These are phyloP conservation scores for Kodamaea ohmeri DNA, from an alignment of 1,139 yeast species.

Conservation along the genomic window DNA sequence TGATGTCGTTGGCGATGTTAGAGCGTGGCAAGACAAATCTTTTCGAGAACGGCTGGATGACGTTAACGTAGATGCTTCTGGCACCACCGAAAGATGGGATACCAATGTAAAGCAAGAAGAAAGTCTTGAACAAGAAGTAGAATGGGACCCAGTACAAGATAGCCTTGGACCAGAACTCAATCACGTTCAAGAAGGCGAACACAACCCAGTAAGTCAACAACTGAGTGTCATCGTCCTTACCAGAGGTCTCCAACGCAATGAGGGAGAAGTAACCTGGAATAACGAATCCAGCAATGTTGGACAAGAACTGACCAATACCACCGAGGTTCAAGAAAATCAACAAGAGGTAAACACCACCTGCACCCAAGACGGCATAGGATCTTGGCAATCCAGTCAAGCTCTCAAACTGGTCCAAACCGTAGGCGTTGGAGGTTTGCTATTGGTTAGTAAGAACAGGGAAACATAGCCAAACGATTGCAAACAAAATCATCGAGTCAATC, in stretches of 20 bases:
- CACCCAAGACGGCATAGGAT: conserved; percentile 76
- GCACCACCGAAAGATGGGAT: conserved; percentile 91
- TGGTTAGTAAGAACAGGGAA: conserved; percentile 18
- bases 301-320: conserved; percentile 88
- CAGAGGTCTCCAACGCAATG: conserved; percentile 71
- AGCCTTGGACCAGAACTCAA: conserved; percentile 95
- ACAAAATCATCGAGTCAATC: neutral
- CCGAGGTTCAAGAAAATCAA: conserved; percentile 86
- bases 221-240: conserved; percentile 75
- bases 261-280: conserved; percentile 90
- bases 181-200: conserved; percentile 81
- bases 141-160: conserved; percentile 94
- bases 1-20: conserved; percentile 29
- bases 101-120: conserved; percentile 83
- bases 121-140: conserved; percentile 90
- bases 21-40: conserved; percentile 43
- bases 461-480: too few species aligned
- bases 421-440: conserved; percentile 40
- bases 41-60: conserved; percentile 73
- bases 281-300: conserved; percentile 88
- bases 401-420: conserved; percentile 56
- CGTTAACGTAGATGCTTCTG: conserved; percentile 55
- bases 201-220: conserved; percentile 96
- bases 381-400: conserved; percentile 75
- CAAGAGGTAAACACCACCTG: conserved; percentile 63